Base-by-base conservation (phyloP, 306 rosid genomes). In the Arachis stenosperma region DNA sequence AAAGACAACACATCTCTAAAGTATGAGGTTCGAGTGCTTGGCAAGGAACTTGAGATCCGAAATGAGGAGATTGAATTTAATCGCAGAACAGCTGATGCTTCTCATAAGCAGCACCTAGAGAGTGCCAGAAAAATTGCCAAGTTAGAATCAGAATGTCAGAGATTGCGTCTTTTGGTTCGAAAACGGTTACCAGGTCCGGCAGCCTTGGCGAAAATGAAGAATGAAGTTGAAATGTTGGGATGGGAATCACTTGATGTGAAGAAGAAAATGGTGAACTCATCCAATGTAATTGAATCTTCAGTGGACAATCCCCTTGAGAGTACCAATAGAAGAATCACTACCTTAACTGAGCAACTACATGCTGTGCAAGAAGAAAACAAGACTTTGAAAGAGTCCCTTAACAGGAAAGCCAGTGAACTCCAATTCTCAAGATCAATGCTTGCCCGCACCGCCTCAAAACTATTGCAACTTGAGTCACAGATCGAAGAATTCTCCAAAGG, bases 61-160 rank as follows among this genome's bases (percentile, higher is more conserved):
- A 91, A 87, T 27, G 97, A 91, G 78, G 97, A 91, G 81, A 83
- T 90, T 50, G 97, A 89, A 76, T 91, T 86, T 50, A 80, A 78
- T 64, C 82, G 85, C 43, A 85, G 91, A 65, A 79, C 89, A 17
- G 83, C 88, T 30, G 91, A 89, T 66, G 87, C 83, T 78, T 81
- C 90, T 41, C 91, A 92, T 80, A 87, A 83, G 90, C 93, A 87
- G 71, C 86, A 87, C 33, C 83, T 88, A 72, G 91, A 86, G 76
- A 84, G 86, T 76, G 88, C 84, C 39, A 86, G 87, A 73, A 84
- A 78, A 73, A 81, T 92, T 71, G 84, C 91, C 6, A 87, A 86
- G 84, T 81, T 92, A 66, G 97, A 92, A 82, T 89, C 93, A n/a
- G 97, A 92, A 84, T 89, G 96, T 80, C 96, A 92, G 86, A 83